Evolutionary conservation across 768 basidiomycete genomes (phyloP).

Genomic region (Collybia sp.): DNA sequence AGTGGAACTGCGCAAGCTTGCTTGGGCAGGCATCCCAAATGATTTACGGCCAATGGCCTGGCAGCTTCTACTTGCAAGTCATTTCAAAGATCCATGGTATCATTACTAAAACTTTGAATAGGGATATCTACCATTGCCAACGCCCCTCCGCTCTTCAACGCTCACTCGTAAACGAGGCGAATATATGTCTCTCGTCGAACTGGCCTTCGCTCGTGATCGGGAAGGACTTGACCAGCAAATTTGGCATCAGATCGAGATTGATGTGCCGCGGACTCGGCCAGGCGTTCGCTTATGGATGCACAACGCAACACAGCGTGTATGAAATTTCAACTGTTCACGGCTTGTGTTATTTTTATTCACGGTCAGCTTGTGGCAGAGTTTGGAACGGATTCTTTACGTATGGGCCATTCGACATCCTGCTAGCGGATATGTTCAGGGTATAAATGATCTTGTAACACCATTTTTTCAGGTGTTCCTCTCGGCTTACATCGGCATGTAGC

Average conservation of each 20-base stretch:
- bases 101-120: slow-evolving; percentile 22
- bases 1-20: slow-evolving; percentile 86
- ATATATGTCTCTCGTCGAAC: slow-evolving; percentile 83
- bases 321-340: slow-evolving; percentile 15
- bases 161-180: slow-evolving; percentile 90
- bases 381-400: slow-evolving; percentile 95
- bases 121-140: slow-evolving; percentile 91
- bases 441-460: slow-evolving; percentile 96
- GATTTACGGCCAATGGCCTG: slow-evolving; percentile 90
- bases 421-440: slow-evolving; percentile 98
- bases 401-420: slow-evolving; percentile 99
- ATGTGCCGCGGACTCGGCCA: slow-evolving; percentile 93
- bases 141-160: slow-evolving; percentile 66
- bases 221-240: slow-evolving; percentile 92
- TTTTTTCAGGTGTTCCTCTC: slow-evolving; percentile 98
- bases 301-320: slow-evolving; percentile 80
- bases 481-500: slow-evolving; percentile 78
- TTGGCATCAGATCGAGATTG: slow-evolving; percentile 99
- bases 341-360: slow-evolving; percentile 5
- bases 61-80: slow-evolving; percentile 82
- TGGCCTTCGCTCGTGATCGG: slow-evolving; percentile 84
- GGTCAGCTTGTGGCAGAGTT: slow-evolving; percentile 47
- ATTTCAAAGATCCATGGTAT: slow-evolving; percentile 2
- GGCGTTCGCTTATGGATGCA: slow-evolving; percentile 92
- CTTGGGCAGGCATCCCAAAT: slow-evolving; percentile 91